A percentile compares a stretch with the other conserved stretches of the same genome.
Conservation (phyloP, 2,329 filamentous ascomycete genomes). For the Fusarium sublunatum region DNA sequence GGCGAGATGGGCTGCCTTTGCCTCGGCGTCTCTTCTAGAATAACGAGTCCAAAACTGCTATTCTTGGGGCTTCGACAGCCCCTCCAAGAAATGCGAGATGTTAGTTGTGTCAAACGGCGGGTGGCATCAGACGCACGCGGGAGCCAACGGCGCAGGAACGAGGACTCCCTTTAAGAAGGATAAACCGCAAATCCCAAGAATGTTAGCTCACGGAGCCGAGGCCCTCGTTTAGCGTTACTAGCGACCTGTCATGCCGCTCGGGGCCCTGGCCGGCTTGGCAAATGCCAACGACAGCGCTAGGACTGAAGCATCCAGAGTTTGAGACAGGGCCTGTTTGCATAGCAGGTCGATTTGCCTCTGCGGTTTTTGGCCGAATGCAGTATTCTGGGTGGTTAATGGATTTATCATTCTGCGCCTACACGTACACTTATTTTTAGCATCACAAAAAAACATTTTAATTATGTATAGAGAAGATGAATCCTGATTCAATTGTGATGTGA, state of each 20-base stretch:
- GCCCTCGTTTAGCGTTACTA: neutral
- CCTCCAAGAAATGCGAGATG: neutral
- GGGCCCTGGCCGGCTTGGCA: neutral
- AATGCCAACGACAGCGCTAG: conserved; percentile 18
- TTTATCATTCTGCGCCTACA: too few relatives aligned
- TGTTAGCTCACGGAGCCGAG: neutral
- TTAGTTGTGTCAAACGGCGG: neutral
- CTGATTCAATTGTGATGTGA: too few relatives aligned
- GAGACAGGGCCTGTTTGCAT: neutral
- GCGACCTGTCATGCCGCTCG: too few relatives aligned
- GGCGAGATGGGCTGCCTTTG: neutral
- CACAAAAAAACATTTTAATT: too few relatives aligned
- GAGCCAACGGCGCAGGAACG: neutral
- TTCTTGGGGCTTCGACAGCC: neutral
- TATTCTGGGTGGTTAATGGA: too few relatives aligned
- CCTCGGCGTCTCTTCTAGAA: neutral
- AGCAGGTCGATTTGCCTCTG: neutral
- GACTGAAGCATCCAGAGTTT: neutral
- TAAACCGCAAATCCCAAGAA: neutral
- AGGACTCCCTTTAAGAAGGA: neutral
- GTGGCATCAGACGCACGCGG: neutral
- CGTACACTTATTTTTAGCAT: too few relatives aligned
- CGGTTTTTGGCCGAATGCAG: too few relatives aligned
- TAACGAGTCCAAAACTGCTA: too few relatives aligned
- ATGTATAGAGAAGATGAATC: too few relatives aligned